Evolutionary conservation across 2,329 filamentous ascomycete species (phyloP).

Genomic region (Neonectria magnoliae): DNA sequence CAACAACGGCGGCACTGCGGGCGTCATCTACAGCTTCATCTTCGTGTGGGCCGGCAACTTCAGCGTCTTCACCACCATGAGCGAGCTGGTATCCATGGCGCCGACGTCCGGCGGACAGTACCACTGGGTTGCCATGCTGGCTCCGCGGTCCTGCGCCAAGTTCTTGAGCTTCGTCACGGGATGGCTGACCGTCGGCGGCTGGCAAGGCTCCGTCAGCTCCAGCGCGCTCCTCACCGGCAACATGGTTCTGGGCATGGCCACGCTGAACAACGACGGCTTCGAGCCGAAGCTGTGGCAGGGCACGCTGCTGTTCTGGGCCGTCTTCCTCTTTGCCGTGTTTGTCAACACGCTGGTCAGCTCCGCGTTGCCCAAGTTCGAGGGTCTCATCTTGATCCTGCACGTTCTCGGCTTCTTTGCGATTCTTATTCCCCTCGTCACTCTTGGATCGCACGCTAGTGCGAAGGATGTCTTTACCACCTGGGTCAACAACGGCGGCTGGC

Average conservation of each 20-base stretch:
- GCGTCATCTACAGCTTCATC: slow-evolving; percentile 62
- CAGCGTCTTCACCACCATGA: slow-evolving; percentile 36
- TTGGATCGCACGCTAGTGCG: slow-evolving; percentile 46
- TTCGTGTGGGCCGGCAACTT: slow-evolving; percentile 59
- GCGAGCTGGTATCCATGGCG: slow-evolving; percentile 38
- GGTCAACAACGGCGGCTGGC: slow-evolving; percentile 57
- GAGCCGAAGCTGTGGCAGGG: slow-evolving; percentile 56
- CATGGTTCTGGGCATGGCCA: slow-evolving; percentile 52
- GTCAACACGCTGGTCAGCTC: slow-evolving; percentile 61
- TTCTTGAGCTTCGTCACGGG: slow-evolving; percentile 42
- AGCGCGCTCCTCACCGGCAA: slow-evolving; percentile 56
- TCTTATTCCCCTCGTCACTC: slow-evolving; percentile 43
- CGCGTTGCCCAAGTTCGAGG: slow-evolving; percentile 61
- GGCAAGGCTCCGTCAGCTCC: slow-evolving; percentile 50
- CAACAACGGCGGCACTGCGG: slow-evolving; percentile 55
- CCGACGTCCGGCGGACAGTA: slow-evolving; percentile 38
- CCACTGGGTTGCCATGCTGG: slow-evolving; percentile 40
- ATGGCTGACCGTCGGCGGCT: slow-evolving; percentile 62
- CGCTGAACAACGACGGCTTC: slow-evolving; percentile 50
- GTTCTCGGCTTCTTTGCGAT: slow-evolving; percentile 50
- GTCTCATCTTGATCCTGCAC: slow-evolving; percentile 60
- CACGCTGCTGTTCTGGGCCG: slow-evolving; percentile 59
- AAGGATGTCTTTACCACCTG: slow-evolving; percentile 56
- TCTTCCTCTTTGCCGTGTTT: slow-evolving; percentile 56
- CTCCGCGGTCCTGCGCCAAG: slow-evolving; percentile 34